Conservation (phyloP, 2,329 filamentous ascomycete genomes). For the Arthrocladium fulminans region DNA sequence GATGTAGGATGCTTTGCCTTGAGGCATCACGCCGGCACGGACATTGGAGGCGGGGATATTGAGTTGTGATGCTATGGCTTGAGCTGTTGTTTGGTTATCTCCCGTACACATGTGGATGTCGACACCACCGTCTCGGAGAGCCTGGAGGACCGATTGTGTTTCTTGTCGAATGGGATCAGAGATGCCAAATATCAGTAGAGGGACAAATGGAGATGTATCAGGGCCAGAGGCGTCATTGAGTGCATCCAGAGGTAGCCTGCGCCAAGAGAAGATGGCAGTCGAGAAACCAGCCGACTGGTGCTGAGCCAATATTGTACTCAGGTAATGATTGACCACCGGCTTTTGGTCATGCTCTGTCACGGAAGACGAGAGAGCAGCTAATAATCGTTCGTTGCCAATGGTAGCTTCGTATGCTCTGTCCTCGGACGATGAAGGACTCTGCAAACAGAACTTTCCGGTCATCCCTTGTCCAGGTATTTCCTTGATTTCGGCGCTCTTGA, state of each 20-base stretch:
- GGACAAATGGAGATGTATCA: slow-evolving; percentile 25
- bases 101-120: slow-evolving; percentile 88
- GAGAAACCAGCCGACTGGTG: slow-evolving; percentile 37
- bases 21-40: slow-evolving; percentile 77
- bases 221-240: slow-evolving; percentile 3
- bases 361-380: slow-evolving; percentile 22
- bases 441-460: slow-evolving; percentile 41
- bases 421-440: slow-evolving; percentile 15
- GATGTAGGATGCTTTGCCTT: slow-evolving; percentile 56
- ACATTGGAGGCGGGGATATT: slow-evolving; percentile 67
- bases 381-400: slow-evolving; percentile 49
- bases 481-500: slow-evolving; percentile 34
- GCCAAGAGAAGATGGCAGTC: slow-evolving; percentile 36
- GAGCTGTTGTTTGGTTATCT: slow-evolving; percentile 72
- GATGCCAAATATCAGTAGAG: slow-evolving; percentile 63
- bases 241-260: slow-evolving; percentile 14
- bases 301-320: slow-evolving; percentile 26
- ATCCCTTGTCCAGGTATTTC: slow-evolving; percentile 52
- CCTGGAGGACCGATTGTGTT: slow-evolving; percentile 54
- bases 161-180: slow-evolving; percentile 74
- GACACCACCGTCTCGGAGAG: slow-evolving; percentile 52
- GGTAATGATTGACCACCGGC: slow-evolving; percentile 28
- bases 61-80: slow-evolving; percentile 66
- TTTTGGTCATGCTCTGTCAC: slow-evolving; percentile 14
- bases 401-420: slow-evolving; percentile 36